phyloP scores from a whole-genome alignment of 1,284 basidiomycete species.

The Sporisorium exsertum region DNA sequence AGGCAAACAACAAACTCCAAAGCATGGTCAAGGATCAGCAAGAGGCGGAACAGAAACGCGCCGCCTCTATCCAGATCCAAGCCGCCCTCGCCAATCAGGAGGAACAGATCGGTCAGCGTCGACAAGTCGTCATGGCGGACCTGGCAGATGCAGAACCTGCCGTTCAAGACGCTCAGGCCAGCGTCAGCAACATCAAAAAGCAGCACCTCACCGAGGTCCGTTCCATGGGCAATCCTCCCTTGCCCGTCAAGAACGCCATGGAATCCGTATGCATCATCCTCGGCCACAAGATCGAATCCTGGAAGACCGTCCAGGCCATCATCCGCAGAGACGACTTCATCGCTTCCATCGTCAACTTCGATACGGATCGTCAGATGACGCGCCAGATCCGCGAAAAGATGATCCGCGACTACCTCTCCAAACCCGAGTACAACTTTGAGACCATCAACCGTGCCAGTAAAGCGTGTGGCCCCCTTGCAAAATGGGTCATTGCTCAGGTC shows the following conservation, averaged over 20 bases:
- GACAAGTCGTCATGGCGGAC: slow-evolving; percentile 90
- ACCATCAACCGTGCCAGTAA: slow-evolving; percentile 93
- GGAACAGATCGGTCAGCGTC: slow-evolving; percentile 86
- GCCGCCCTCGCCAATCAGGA: slow-evolving; percentile 92
- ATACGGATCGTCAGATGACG: slow-evolving; percentile 91
- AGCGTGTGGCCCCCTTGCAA: slow-evolving; percentile 97
- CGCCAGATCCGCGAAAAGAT: slow-evolving; percentile 88
- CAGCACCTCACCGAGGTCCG: slow-evolving; percentile 97
- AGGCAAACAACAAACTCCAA: slow-evolving; percentile 96
- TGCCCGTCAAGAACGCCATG: slow-evolving; percentile 97
- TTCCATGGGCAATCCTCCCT: slow-evolving; percentile 97
- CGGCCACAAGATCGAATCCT: slow-evolving; percentile 96
- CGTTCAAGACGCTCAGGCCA: slow-evolving; percentile 91
- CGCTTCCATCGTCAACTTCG: slow-evolving; percentile 94
- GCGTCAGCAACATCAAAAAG: slow-evolving; percentile 96
- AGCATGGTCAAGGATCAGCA: slow-evolving; percentile 99
- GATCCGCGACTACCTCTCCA: slow-evolving; percentile 91
- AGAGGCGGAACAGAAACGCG: slow-evolving; percentile 97
- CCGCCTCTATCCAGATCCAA: slow-evolving; percentile 94
- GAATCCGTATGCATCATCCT: slow-evolving; percentile 97
- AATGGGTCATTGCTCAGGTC: slow-evolving; percentile 98
- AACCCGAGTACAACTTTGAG: slow-evolving; percentile 94
- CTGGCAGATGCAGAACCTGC: slow-evolving; percentile 98
- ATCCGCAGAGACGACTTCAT: slow-evolving; percentile 99
- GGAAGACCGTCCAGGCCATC: slow-evolving; percentile 95